Evolutionary conservation across 1,139 yeast species (phyloP).

Genomic region (Pichia sp.): DNA sequence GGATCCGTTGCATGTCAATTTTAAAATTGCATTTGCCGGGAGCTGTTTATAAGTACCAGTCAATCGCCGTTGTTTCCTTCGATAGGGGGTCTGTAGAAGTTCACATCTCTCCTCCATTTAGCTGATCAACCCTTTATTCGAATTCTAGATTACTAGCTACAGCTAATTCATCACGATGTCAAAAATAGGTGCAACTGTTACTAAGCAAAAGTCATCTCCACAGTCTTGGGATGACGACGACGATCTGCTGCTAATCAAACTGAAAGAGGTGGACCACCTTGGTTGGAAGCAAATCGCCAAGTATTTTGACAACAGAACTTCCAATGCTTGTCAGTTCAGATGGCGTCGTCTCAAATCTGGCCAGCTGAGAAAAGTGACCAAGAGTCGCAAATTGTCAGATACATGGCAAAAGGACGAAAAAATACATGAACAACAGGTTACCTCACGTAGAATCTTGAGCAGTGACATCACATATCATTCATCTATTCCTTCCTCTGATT

Average conservation of each 20-base stretch:
- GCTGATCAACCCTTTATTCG: no score
- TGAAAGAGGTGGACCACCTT: slow-evolving; percentile 63
- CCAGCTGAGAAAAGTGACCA: slow-evolving; percentile 24
- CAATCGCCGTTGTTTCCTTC: no score
- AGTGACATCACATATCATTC: not conserved
- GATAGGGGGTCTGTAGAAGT: no score
- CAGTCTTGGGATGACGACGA: slow-evolving; percentile 77
- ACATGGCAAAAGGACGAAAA: no score
- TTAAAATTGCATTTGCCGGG: no score
- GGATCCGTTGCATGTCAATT: no score
- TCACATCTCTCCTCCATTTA: no score
- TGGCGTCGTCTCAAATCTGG: slow-evolving; percentile 62
- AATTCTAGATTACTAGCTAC: no score
- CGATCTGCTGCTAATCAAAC: slow-evolving; percentile 57
- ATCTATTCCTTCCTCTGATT: not conserved
- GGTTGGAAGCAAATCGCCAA: slow-evolving; percentile 81
- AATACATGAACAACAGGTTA: no score
- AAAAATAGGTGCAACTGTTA: not conserved
- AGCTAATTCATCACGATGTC: no score
- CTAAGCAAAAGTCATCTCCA: slow-evolving; percentile 35
- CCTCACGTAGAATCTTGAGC: no score
- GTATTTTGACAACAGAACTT: slow-evolving; percentile 63
- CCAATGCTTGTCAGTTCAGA: slow-evolving; percentile 78
- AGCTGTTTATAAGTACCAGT: no score
- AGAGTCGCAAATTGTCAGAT: slow-evolving; percentile 1